phyloP scores from a whole-genome alignment of 169 alveolate genomes.

The Cryptosporidium sp. region DNA sequence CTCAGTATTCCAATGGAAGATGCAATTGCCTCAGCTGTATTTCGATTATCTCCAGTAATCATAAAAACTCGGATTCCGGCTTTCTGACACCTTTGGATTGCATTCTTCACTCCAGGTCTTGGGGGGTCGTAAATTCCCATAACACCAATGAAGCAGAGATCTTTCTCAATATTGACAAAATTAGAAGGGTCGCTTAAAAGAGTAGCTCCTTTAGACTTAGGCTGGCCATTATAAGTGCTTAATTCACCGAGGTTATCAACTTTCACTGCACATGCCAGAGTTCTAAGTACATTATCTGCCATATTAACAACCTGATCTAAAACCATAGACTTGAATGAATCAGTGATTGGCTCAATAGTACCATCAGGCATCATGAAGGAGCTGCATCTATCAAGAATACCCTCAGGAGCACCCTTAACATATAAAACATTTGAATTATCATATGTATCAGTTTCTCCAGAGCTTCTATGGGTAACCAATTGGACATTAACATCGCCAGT shows the following conservation, averaged over 20 bases:
- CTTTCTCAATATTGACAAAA: slow-evolving; percentile 89
- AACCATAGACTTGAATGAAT: slow-evolving; percentile 82
- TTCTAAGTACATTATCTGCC: slow-evolving; percentile 91
- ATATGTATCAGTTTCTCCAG: slow-evolving; percentile 56
- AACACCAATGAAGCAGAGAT: slow-evolving; percentile 93
- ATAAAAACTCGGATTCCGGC: slow-evolving; percentile 99
- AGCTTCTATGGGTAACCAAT: slow-evolving; percentile 40
- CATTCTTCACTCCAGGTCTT: slow-evolving; percentile 93
- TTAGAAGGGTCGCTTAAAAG: slow-evolving; percentile 75
- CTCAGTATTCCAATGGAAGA: slow-evolving; percentile 92
- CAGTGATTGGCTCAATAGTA: slow-evolving; percentile 85
- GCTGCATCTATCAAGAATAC: slow-evolving; percentile 88
- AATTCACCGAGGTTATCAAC: slow-evolving; percentile 77
- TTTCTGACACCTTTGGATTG: slow-evolving; percentile 92
- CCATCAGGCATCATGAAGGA: slow-evolving; percentile 87
- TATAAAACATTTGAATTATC: slow-evolving; percentile 83
- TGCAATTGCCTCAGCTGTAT: slow-evolving; percentile 99
- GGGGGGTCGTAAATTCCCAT: slow-evolving; percentile 98
- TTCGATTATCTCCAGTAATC: slow-evolving; percentile 99
- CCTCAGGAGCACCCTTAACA: slow-evolving; percentile 99
- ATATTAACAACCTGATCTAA: slow-evolving; percentile 85
- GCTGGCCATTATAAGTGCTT: slow-evolving; percentile 76
- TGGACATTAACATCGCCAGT: slow-evolving; percentile 75
- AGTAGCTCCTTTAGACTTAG: slow-evolving; percentile 75
- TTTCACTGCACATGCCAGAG: slow-evolving; percentile 86